These are phyloP conservation scores for Penicillium pulvis DNA, from an alignment of 495 filamentous ascomycete genomes.

Conservation along the genomic window DNA sequence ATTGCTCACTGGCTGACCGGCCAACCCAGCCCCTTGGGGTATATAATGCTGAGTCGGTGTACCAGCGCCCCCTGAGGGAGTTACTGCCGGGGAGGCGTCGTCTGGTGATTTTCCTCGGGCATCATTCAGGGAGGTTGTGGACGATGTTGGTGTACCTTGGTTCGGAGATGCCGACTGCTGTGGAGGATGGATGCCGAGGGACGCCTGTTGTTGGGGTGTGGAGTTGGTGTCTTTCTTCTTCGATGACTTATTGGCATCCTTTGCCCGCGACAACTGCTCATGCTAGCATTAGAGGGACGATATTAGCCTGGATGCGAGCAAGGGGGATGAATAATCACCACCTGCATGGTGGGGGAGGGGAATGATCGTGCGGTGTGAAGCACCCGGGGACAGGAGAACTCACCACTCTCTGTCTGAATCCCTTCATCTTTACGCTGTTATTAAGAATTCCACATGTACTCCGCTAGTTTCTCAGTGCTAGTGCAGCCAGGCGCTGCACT, in stretches of 20 bases:
- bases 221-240: constrained; percentile 90
- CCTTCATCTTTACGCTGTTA: constrained; percentile 75
- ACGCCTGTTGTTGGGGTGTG: constrained; percentile 62
- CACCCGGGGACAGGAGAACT: constrained; percentile 44
- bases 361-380: constrained; percentile 24
- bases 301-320: constrained; percentile 27
- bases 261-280: constrained; percentile 91
- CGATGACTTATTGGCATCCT: constrained; percentile 88
- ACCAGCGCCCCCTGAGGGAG: constrained; percentile 24
- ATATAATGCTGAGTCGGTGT: constrained; percentile 40
- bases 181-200: constrained; percentile 42
- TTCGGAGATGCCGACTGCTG: constrained; percentile 65
- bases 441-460: constrained; percentile 45
- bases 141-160: constrained; percentile 77
- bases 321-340: constrained; percentile 11
- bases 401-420: constrained; percentile 97
- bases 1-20: constrained; percentile 51
- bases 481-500: constrained; percentile 45
- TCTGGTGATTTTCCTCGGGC: constrained; percentile 78
- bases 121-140: constrained; percentile 84
- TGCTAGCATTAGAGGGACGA: constrained; percentile 48
- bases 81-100: constrained; percentile 52
- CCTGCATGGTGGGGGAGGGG: constrained; percentile 18
- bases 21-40: constrained; percentile 35
- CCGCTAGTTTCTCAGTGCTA: constrained; percentile 35